A percentile compares a stretch with the other conserved stretches of the same genome.
Evolutionary conservation across 169 alveolate species (phyloP).

Genomic region (Cryptosporidium ryanae): DNA sequence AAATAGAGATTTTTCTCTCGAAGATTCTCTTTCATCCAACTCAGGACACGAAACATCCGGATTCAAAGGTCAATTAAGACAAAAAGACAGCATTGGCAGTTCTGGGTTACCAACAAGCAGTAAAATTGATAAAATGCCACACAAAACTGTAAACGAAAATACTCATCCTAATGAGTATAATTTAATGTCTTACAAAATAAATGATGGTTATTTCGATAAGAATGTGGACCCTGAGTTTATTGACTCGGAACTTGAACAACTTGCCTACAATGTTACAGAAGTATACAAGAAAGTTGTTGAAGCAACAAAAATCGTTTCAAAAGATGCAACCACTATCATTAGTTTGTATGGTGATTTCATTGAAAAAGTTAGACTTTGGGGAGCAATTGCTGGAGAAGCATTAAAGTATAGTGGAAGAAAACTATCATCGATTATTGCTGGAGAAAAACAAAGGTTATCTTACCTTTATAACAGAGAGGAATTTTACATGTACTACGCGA

Average conservation of each 20-base stretch:
- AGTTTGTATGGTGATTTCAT: constrained; percentile 7
- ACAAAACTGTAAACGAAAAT: not conserved
- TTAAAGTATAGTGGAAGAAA: constrained; percentile 19
- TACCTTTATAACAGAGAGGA: constrained; percentile 46
- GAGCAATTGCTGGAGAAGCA: constrained; percentile 64
- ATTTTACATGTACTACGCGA: constrained; percentile 49
- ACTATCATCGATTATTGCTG: not conserved
- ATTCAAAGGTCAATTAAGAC: no score
- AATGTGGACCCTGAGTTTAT: constrained; percentile 43
- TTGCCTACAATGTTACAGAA: constrained; percentile 42
- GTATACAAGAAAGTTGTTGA: not conserved
- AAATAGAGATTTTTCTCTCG: no score
- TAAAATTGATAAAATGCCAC: not conserved
- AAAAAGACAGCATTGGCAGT: no score
- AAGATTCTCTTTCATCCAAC: no score
- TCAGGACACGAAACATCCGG: no score
- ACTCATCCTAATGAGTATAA: not conserved
- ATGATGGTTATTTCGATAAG: not conserved
- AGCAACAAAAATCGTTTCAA: constrained; percentile 5
- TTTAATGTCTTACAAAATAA: not conserved
- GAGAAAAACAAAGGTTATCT: constrained; percentile 5
- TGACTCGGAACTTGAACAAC: constrained; percentile 19
- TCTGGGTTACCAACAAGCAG: not conserved
- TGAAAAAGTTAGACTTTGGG: constrained; percentile 20
- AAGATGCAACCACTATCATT: not conserved